Evolutionary conservation across 2,329 filamentous ascomycete genomes (phyloP).

Genomic region (Xylariaceae sp.): DNA sequence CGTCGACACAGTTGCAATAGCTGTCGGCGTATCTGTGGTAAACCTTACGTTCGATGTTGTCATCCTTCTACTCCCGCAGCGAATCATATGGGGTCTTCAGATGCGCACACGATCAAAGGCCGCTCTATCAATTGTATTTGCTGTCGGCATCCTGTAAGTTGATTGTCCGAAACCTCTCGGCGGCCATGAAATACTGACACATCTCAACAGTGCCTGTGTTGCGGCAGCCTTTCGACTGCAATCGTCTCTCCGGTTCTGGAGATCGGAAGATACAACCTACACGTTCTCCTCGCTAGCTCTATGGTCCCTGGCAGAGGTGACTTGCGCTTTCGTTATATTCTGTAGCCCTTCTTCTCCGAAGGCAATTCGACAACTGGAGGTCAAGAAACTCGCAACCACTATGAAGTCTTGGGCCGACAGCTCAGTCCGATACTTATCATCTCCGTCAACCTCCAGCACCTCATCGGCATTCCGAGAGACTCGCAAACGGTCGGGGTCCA

Average conservation of each 20-base stretch:
- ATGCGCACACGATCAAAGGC: not conserved
- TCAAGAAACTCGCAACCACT: not conserved
- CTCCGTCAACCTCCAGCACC: not conserved
- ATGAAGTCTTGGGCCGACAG: not conserved
- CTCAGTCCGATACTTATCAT: not conserved
- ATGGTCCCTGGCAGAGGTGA: conserved; percentile 4
- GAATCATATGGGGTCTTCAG: not conserved
- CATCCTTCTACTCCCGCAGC: not conserved
- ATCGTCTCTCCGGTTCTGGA: not conserved
- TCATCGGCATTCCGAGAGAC: not conserved
- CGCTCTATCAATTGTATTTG: not conserved
- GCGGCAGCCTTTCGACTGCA: conserved; percentile 1
- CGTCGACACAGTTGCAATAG: not conserved
- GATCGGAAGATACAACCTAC: conserved; percentile 1
- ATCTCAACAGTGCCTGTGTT: conserved; percentile 1
- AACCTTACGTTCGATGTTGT: not conserved
- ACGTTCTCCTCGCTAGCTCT: conserved; percentile 1
- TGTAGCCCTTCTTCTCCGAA: conserved; percentile 3
- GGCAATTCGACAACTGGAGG: not conserved
- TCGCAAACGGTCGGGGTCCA: not conserved
- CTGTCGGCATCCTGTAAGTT: not conserved
- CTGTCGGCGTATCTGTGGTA: not conserved
- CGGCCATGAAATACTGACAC: too few species aligned
- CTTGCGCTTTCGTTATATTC: conserved; percentile 3
- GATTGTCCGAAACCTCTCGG: too few species aligned